Percentiles rank a stretch among this genome's conserved stretches.
These are phyloP conservation scores for Clonostachys rosea DNA, from an alignment of 2,329 filamentous ascomycete genomes.

Conservation along the genomic window DNA sequence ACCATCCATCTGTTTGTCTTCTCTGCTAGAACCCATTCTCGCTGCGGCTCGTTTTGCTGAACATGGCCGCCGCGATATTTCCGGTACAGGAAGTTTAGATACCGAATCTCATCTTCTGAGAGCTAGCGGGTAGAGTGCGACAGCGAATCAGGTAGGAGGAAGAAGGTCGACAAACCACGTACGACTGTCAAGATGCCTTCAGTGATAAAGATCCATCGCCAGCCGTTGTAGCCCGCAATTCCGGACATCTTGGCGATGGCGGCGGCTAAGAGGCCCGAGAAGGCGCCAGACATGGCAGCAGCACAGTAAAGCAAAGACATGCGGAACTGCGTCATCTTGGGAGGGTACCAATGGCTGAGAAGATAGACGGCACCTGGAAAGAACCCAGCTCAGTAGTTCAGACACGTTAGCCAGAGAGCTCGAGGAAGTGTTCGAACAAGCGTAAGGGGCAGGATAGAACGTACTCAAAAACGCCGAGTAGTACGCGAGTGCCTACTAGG, in stretches of 20 bases:
- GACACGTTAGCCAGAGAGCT: neutral
- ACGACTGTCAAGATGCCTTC: conserved; percentile 19
- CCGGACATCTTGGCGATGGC: conserved; percentile 13
- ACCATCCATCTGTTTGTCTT: neutral
- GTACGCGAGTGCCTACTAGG: conserved; percentile 9
- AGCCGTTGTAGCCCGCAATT: conserved; percentile 5
- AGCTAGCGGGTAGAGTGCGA: neutral
- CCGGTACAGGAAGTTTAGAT: neutral
- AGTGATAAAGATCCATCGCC: conserved; percentile 16
- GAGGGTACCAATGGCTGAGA: conserved; percentile 21
- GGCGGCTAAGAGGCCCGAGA: conserved; percentile 12
- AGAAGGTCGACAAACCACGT: conserved; percentile 34
- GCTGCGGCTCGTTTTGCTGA: neutral
- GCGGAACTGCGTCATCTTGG: conserved; percentile 15
- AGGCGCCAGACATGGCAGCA: conserved; percentile 10
- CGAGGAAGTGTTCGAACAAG: conserved; percentile 10
- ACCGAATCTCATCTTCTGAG: neutral
- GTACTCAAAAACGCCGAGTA: conserved; percentile 10
- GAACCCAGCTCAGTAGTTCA: conserved; percentile 7
- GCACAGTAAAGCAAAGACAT: conserved; percentile 19
- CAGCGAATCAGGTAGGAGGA: conserved; percentile 31
- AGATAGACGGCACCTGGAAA: conserved; percentile 8
- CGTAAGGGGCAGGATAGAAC: conserved; percentile 51
- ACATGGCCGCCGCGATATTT: neutral
- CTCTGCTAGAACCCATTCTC: conserved; percentile 33